Conservation (phyloP, 2,329 filamentous ascomycete genomes). For the Sporothrix inflata region DNA sequence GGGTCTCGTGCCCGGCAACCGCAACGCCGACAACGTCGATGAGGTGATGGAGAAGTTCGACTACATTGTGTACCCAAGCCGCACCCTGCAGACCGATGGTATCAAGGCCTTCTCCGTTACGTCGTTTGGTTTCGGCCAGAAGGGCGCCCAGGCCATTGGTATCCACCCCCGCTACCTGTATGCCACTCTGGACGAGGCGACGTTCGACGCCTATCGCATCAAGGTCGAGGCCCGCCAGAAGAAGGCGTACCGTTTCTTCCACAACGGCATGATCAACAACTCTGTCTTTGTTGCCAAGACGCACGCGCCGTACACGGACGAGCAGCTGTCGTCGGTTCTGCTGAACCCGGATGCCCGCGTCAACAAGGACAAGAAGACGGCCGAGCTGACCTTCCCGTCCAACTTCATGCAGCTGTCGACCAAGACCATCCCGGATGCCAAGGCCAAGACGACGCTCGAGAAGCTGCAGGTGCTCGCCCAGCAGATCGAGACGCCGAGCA, state of each 20-base stretch:
- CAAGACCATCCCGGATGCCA: slow-evolving; percentile 49
- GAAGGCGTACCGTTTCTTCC: slow-evolving; percentile 98
- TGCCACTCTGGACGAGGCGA: slow-evolving; percentile 85
- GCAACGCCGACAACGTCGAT: slow-evolving; percentile 97
- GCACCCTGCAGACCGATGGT: slow-evolving; percentile 93
- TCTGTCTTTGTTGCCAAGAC: slow-evolving; percentile 95
- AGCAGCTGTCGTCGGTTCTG: slow-evolving; percentile 84
- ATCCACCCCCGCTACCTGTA: slow-evolving; percentile 96
- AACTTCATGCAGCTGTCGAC: slow-evolving; percentile 66
- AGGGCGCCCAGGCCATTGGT: slow-evolving; percentile 96
- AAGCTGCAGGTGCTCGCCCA: slow-evolving; percentile 78
- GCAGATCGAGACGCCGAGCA: slow-evolving; percentile 63
- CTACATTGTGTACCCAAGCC: slow-evolving; percentile 95
- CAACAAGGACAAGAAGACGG: slow-evolving; percentile 80
- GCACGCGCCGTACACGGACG: slow-evolving; percentile 85
- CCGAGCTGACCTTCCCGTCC: slow-evolving; percentile 72
- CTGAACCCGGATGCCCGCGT: slow-evolving; percentile 93
- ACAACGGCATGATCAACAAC: slow-evolving; percentile 98
- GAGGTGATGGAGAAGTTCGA: slow-evolving; percentile 97
- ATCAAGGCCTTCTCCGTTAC: slow-evolving; percentile 99
- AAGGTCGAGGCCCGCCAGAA: slow-evolving; percentile 95
- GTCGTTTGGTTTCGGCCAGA: slow-evolving; percentile 98
- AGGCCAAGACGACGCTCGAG: slow-evolving; percentile 67
- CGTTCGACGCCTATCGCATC: slow-evolving; percentile 78
- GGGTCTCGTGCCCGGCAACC: slow-evolving; percentile 93